Base-by-base conservation (phyloP, 208 protist species). In the Acanthamoeba healyi region DNA sequence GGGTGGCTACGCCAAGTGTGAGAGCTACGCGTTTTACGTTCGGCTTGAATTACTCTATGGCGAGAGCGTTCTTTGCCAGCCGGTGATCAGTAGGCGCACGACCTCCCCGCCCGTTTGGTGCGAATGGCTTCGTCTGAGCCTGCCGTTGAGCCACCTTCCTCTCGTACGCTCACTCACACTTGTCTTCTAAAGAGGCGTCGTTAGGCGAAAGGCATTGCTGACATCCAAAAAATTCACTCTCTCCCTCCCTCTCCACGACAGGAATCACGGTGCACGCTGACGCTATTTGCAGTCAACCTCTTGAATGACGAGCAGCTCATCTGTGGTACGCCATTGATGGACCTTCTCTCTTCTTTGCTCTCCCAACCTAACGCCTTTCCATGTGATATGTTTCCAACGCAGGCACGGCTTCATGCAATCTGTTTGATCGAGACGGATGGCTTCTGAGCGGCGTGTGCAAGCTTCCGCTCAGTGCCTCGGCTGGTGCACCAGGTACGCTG, bases 261-360 rank as follows among this genome's bases (percentile, higher is more conserved):
- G 72, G 72, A 82, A 24, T 40, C 72, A 14, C 34, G 42, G 42
- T 82, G 72, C 19, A n/a, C 10, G 72, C 72, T 82, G 2, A 82
- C 72, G 1, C 19, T 82, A 2, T 54, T 32, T 44, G 42, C 42
- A 2, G 34, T 51, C 24, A 82, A 51, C 38, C 72, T 51, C 2
- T 42, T 84, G 42, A 38, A 42, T 0, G 74, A 84, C 32, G 74
- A 84, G 44, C 74, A 56, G 65, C 29, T 74, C 32, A 34, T 74
- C 34, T 74, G 26, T 15, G 65, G 65, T 74, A 42, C 36, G 63
- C 17, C n/a, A n/a, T n/a, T n/a, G n/a, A n/a, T n/a, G n/a, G n/a
- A n/a, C n/a, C n/a, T n/a, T n/a, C n/a, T n/a, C n/a, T n/a, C n/a
- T n/a, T n/a, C n/a, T n/a, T n/a, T n/a, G n/a, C 44, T 12, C 44